These are phyloP conservation scores for Acer negundo DNA, from an alignment of 345 rosid genomes.

Conservation along the genomic window DNA sequence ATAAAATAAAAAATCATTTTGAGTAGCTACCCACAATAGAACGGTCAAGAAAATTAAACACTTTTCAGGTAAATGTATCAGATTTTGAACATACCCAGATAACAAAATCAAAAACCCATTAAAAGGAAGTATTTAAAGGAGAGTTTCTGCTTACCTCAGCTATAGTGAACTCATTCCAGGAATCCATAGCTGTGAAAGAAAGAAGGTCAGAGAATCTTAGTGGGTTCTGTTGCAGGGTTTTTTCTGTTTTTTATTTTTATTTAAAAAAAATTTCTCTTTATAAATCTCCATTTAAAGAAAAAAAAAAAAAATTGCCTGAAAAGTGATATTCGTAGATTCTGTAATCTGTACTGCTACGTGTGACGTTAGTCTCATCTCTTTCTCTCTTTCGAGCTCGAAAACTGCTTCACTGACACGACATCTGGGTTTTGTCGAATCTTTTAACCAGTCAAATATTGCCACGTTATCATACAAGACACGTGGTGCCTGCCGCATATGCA, in stretches of 20 bases:
- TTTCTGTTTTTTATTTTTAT: neutral
- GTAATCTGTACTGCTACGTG: neutral
- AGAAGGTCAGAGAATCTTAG: neutral
- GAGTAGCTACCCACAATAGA: too few relatives aligned
- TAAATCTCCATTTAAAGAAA: neutral
- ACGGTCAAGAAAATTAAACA: neutral
- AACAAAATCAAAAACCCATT: slow-evolving; percentile 3
- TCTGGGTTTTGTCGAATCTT: neutral
- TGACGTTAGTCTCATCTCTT: neutral
- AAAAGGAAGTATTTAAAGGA: neutral
- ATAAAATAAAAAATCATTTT: too few relatives aligned
- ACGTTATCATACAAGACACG: neutral
- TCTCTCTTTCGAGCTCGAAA: neutral
- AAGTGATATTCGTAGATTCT: neutral
- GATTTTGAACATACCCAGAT: slow-evolving; percentile 14
- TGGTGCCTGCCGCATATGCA: neutral
- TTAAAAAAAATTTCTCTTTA: too few relatives aligned
- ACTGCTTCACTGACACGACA: neutral
- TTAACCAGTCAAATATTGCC: neutral
- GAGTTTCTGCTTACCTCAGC: slow-evolving; percentile 18
- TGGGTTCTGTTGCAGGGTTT: neutral
- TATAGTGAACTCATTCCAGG: slow-evolving; percentile 17
- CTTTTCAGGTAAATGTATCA: neutral
- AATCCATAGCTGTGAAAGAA: neutral
- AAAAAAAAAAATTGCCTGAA: neutral